Base-by-base conservation (phyloP, 371 early-diverging fungal species). In the Mortierella sp. region DNA sequence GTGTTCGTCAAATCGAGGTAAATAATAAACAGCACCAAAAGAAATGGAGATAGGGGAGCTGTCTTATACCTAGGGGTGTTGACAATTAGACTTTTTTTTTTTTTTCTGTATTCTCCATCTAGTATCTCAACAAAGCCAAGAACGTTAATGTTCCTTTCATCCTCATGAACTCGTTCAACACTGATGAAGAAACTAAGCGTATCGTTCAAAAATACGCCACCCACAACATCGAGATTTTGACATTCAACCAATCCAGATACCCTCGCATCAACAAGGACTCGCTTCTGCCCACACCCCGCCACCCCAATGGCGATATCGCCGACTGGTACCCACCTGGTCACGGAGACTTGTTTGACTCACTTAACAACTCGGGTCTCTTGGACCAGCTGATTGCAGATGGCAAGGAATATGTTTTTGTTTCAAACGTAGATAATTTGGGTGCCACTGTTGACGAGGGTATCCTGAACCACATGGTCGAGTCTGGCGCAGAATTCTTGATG, bases 91-190 rank as follows among this genome's bases (percentile, higher is more conserved):
- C 36, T 32, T 58, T 53, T 41, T 1, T 62, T 13, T 55, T 52
- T 40, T 52, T 70, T 32, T 52, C 45, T 45, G 48, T 45, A 55
- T 67, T 28, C 24, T 43, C 65, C n/a, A 65, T 62, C 32, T 81
- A 95, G 94, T 94, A 97, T 83, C 86, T 99, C 69, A 98, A 99
- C 91, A 91, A 91, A 74, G 89, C 90, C 63, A 90, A 96, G 86
- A 92, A 92, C 58, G 95, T 95, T 77, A 91, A 93, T 66, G 98
- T 99, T 38, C 99, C 99, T 11, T 92, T 99, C 59, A 96, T 99
- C 66, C 90, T 99, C 65, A 99, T 99, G 99, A 99, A 99, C 92
- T 97, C 98, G 38, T 99, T 99, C 92, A 99, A 99, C 86, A 99
- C 99, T 0, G 96, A 99, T 80, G 94, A 95, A 32, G 97, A 98